phyloP scores from a whole-genome alignment of 257 asterid genomes.

The Solanum chmielewskii region DNA sequence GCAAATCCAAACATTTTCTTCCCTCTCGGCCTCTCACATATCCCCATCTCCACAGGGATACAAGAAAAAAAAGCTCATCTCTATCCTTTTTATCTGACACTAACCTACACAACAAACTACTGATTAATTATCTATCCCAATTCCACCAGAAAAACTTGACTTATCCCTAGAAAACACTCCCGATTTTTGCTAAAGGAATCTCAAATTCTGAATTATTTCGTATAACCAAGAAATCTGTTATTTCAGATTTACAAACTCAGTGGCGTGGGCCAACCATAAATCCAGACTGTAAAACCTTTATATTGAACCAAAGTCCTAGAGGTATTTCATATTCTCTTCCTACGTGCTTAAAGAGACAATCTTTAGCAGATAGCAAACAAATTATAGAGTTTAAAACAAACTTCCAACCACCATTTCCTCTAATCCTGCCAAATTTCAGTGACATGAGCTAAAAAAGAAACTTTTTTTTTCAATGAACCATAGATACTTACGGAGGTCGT shows the following conservation, averaged over 20 bases:
- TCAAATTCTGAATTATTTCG: background rate
- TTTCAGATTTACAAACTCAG: background rate
- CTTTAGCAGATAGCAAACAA: background rate
- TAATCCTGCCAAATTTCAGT: background rate
- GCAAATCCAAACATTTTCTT: background rate
- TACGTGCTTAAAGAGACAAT: background rate
- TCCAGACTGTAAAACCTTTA: background rate
- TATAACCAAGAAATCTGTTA: background rate
- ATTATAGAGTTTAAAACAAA: background rate
- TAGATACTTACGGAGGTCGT: slow-evolving; percentile 53
- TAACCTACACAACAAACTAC: background rate
- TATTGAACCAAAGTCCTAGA: background rate
- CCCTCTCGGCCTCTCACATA: background rate
- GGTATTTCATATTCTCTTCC: background rate
- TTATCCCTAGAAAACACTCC: background rate
- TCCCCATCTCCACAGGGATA: background rate
- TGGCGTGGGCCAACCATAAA: background rate
- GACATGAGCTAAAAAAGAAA: background rate
- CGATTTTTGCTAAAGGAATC: background rate
- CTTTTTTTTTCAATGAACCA: background rate
- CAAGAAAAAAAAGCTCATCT: background rate
- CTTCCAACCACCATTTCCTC: background rate
- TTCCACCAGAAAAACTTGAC: background rate
- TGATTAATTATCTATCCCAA: background rate
- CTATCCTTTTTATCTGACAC: background rate